Percentiles rank a stretch among this genome's conserved stretches.
Conservation (phyloP, 805 yeast genomes). For the Candida montana region DNA sequence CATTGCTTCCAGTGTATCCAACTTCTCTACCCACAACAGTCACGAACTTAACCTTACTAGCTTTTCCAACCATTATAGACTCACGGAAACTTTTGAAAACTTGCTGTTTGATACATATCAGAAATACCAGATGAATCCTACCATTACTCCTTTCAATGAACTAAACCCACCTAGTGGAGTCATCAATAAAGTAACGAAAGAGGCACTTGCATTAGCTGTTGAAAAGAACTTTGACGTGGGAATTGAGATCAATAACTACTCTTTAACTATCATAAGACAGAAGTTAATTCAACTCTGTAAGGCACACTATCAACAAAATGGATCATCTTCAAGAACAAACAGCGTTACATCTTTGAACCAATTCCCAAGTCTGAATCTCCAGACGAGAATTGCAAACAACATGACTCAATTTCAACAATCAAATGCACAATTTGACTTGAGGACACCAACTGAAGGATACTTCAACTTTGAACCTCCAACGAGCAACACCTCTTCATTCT, state of each 20-base stretch:
- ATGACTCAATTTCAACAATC: conserved; percentile 5
- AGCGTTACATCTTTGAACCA: conserved; percentile 15
- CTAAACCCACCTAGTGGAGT: conserved; percentile 65
- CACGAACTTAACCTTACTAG: conserved; percentile 22
- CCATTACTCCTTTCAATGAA: conserved; percentile 62
- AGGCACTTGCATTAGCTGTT: conserved; percentile 38
- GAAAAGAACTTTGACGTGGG: conserved; percentile 32
- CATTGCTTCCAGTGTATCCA: conserved; percentile 23
- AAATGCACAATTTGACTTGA: conserved; percentile 13
- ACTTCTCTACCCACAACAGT: conserved; percentile 11
- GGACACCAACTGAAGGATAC: conserved; percentile 21
- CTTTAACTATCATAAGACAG: conserved; percentile 34
- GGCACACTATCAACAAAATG: background rate
- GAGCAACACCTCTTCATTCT: background rate
- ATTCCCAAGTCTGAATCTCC: conserved; percentile 19
- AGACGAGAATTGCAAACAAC: conserved; percentile 13
- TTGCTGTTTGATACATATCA: conserved; percentile 44
- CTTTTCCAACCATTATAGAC: conserved; percentile 24
- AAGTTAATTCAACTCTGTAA: conserved; percentile 27
- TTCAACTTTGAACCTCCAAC: conserved; percentile 22
- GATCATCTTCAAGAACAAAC: conserved; percentile 17
- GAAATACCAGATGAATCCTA: conserved; percentile 48
- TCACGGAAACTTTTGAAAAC: conserved; percentile 37
- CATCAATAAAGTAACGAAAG: conserved; percentile 53
- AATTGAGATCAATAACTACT: conserved; percentile 31